Base-by-base conservation (phyloP, 495 filamentous ascomycete species). In the Acidiella bohemica region DNA sequence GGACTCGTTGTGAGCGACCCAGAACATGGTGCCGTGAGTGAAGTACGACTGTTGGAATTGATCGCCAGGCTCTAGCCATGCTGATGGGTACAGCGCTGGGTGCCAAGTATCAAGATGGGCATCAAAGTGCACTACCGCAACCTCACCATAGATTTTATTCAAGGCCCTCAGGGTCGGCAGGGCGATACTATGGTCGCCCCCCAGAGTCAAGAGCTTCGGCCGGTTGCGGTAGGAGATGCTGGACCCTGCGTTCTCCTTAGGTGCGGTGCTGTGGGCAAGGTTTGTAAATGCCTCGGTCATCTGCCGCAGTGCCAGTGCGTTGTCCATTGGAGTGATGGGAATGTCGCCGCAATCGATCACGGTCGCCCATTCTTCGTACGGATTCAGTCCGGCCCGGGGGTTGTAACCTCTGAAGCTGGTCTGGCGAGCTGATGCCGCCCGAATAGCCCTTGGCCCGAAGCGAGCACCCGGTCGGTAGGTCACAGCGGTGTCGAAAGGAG, bases 11-110 rank as follows among this genome's bases (percentile, higher is more conserved):
- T 72, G 73, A 2, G 84, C 83, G 34, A 84, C 67, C 73, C 80
- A 82, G 67, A 92, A 90, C 73, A 88, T 86, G 33, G 67, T 77
- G 3, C 84, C 83, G 58, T 92, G 84, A 53, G 76, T 88, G 62
- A 88, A 92, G 43, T 73, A 67, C 7, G 72, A 66, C 53, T 82
- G 80, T 53, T 73, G 67, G 10, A 67, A 71, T 6, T 66, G 58
- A 36, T 60, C 53, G 17, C 46, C 40, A 6, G 50, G 44, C 36
- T 63, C 60, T 20, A 64, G 42, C 83, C 84, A 92, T 37, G 75
- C 74, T 11, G 70, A 74, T 0, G 79, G 76, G 58, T 87, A 88
- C 41, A 78, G 80, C 10, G 69, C 71, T 0, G 84, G 84, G 53
- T 84, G 74, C 83, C 83, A 88, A 4, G 84, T 90, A 54, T 92